Evolutionary conservation across 108 stramenopile species (phyloP), one percentile per base, ranked within the genome.

Genomic region (Cyclostephanos invisitatus): DNA sequence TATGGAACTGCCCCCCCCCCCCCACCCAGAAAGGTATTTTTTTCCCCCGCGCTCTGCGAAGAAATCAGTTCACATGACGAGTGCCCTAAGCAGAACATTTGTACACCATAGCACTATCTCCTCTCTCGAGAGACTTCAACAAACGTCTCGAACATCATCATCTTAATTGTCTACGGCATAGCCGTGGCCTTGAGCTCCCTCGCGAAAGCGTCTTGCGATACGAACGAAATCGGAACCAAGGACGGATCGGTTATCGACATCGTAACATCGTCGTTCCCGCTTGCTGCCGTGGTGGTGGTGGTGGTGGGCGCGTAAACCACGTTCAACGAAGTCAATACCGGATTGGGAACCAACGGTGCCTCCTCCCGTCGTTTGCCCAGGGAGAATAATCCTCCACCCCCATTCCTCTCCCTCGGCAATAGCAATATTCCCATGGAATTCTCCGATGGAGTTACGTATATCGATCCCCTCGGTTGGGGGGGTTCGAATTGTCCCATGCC

Each of bases 401-500:
- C 32, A 2, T 32, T 79, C 48, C 75, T 85, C 59, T 90, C 71
- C 15, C 64, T 77, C 37, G 70, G 86, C 40, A 93, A 76, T 12
- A 94, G 78, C 50, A 94, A 54, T 15, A 94, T 81, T 7, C 93
- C 93, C 93, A 94, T 94, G 57, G 83, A 87, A 53, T 89, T 87
- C 10, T 78, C 74, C 3, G 93, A 90, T 5, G 89, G 87, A 47
- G 89, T 83, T 54, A 94, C 38, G 76, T 94, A 94, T 0, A 86
- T 80, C 5, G 89, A 87, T 56, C 82, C 78, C 10, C 72, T 66
- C n/a, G 93, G 93, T 50, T 87, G 86, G 29, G 84, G 78, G 37
- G 93, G 93, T 74, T 94, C 93, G 77, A 94, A 94, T 32, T 83
- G 87, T 22, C 89, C 89, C 40, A 75, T 77, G 4, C 93, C 93